Conservation (phyloP, 305 asterid species). For the Fraxinus floribunda region DNA sequence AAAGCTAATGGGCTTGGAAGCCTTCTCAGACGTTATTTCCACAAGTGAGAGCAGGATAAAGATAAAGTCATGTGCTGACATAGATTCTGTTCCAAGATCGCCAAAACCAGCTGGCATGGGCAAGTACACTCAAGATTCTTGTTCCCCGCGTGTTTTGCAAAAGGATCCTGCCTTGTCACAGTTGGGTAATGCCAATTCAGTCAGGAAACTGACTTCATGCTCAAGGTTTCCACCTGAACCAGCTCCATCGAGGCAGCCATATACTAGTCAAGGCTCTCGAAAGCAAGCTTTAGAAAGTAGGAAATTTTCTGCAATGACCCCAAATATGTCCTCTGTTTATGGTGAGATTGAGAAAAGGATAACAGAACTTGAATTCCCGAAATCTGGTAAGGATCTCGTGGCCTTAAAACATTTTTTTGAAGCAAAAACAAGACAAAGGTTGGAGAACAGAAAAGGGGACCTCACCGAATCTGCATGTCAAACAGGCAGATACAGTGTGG, state of each 20-base stretch:
- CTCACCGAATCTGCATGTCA: constrained; percentile 38
- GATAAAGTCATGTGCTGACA: constrained; percentile 26
- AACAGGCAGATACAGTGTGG: constrained; percentile 29
- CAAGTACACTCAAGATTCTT: constrained; percentile 36
- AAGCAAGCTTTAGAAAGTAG: constrained; percentile 40
- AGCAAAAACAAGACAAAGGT: constrained; percentile 57
- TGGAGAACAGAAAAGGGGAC: constrained; percentile 48
- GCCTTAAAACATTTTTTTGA: constrained; percentile 88
- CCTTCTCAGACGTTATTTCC: constrained; percentile 44
- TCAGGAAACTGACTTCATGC: constrained; percentile 38
- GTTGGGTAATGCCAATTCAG: constrained; percentile 28
- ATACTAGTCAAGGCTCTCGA: constrained; percentile 40
- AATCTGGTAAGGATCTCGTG: constrained; percentile 82
- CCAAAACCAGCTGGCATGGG: constrained; percentile 32
- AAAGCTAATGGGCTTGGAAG: constrained; percentile 91
- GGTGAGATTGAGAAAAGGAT: constrained; percentile 85
- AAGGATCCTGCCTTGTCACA: constrained; percentile 43
- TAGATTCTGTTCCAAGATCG: constrained; percentile 31
- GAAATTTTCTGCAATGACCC: constrained; percentile 34
- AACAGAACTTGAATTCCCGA: constrained; percentile 49
- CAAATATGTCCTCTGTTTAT: constrained; percentile 60
- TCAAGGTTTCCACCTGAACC: constrained; percentile 71
- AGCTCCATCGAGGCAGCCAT: constrained; percentile 77
- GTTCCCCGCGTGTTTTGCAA: constrained; percentile 35
- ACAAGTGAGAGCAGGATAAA: constrained; percentile 36